These are phyloP conservation scores for Chytriomyces confervae DNA, from an alignment of 192 early-diverging fungal species.

Conservation along the genomic window DNA sequence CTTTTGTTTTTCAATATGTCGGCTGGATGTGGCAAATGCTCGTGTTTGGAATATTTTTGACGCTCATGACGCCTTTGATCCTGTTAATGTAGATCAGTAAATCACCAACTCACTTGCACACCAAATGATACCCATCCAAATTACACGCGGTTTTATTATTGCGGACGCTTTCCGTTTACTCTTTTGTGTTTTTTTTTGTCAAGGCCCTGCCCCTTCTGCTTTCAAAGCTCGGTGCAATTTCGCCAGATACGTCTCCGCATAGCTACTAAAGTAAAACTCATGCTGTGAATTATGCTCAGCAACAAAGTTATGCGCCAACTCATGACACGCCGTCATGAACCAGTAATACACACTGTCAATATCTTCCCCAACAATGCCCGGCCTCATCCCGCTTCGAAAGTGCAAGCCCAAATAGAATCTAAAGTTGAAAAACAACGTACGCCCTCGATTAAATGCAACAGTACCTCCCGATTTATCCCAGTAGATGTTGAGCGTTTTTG, in stretches of 20 bases:
- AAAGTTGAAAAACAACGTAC: constrained; percentile 83
- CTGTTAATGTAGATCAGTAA: too few species aligned
- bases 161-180: too few species aligned
- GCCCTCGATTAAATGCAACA: constrained; percentile 81
- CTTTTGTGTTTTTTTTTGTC: too few species aligned
- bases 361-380: constrained; percentile 12
- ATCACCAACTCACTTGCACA: too few species aligned
- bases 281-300: constrained; percentile 71
- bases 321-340: constrained; percentile 86
- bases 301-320: constrained; percentile 57
- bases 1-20: not conserved
- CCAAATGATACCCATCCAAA: too few species aligned
- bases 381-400: constrained; percentile 40
- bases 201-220: constrained; percentile 11
- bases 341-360: constrained; percentile 69
- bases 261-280: constrained; percentile 83
- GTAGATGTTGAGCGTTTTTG: constrained; percentile 72
- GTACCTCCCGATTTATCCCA: constrained; percentile 72
- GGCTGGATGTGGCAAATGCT: constrained; percentile 26
- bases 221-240: constrained; percentile 23
- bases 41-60: not conserved
- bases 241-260: constrained; percentile 62
- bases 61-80: not conserved
- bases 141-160: too few species aligned
- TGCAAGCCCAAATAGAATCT: constrained; percentile 78